These are phyloP conservation scores for Polyporus arcularius DNA, from an alignment of 768 basidiomycete species.

Conservation along the genomic window DNA sequence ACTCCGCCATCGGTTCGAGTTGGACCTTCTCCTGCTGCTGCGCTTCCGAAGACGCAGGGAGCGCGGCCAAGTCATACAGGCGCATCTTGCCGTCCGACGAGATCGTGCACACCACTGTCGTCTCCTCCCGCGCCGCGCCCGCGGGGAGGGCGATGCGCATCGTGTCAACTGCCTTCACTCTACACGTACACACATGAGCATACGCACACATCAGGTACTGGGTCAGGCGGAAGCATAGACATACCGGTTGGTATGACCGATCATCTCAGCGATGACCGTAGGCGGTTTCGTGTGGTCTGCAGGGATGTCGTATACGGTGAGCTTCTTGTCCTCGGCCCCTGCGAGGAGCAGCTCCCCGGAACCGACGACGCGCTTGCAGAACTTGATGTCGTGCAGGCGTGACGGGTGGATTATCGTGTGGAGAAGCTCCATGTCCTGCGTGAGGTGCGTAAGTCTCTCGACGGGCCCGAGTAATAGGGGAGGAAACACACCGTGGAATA, in stretches of 20 bases:
- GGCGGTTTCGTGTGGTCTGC: conserved; percentile 48
- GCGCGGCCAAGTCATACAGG: conserved; percentile 65
- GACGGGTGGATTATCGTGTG: conserved; percentile 76
- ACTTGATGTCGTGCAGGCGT: conserved; percentile 82
- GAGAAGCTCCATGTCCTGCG: conserved; percentile 76
- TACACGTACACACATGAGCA: conserved; percentile 30
- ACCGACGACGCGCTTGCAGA: conserved; percentile 61
- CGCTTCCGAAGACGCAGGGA: conserved; percentile 37
- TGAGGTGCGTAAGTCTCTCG: not conserved
- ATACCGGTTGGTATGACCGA: conserved; percentile 87
- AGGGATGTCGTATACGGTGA: conserved; percentile 72
- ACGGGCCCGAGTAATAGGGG: not conserved
- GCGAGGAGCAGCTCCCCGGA: conserved; percentile 74
- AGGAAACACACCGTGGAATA: conserved; percentile 54
- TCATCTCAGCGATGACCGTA: conserved; percentile 64
- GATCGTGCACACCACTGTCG: conserved; percentile 70
- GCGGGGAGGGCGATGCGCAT: conserved; percentile 52
- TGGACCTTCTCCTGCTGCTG: conserved; percentile 29
- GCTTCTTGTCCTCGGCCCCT: conserved; percentile 88
- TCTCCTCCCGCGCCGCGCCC: conserved; percentile 36
- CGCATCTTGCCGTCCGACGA: conserved; percentile 91
- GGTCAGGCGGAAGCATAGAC: conserved; percentile 24
- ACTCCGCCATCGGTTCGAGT: conserved; percentile 60
- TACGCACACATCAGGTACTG: not conserved
- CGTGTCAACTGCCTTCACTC: conserved; percentile 77